Evolutionary conservation across 371 early-diverging fungal species (phyloP), one percentile per base, ranked within the genome.

Genomic region (Apophysomyces ossiformis): DNA sequence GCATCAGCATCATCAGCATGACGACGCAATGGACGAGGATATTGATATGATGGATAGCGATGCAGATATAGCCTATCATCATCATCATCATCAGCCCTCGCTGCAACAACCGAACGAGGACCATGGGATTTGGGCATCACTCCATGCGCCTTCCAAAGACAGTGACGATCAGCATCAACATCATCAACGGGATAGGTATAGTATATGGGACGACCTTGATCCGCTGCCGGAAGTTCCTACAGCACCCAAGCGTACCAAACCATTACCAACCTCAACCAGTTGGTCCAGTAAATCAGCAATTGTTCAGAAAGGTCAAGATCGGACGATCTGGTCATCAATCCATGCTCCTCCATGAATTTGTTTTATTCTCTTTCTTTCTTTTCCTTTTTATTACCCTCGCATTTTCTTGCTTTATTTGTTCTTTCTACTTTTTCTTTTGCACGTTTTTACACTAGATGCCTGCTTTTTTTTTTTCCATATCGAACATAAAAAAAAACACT

Each of bases 21-120:
- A 43, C 26, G 32, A 45, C 39, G 41, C 59, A 7, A 57, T 38
- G n/a, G 67, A 67, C 9, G 67, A 61, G 21, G 67, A 67, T 21
- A 45, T 57, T 8, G 67, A 61, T 11, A 61, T 67, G 61, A 45
- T 61, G 43, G 62, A 62, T 62, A 37, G 21, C 16, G 61, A 61
- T 36, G 58, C 18, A n/a, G 54, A 50, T 4, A 4, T 21, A 50
- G 32, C 0, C 32, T 26, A 0, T 26, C 32, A 26, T 26, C 32
- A 0, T 26, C 32, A 26, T 26, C 32, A 26, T 26, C 32, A 26
- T 26, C 32, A 26, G 32, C 32, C 32, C 32, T 26, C 32, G 2
- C 32, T 26, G 32, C 32, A 26, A 26, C 32, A 26, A 26, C 32
- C 32, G 32, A 26, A 26, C 2, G 32, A 26, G 32, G 32, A 26